Evolutionary conservation across 495 filamentous ascomycete species (phyloP).

Genomic region (Pseudotulostoma volvatum): DNA sequence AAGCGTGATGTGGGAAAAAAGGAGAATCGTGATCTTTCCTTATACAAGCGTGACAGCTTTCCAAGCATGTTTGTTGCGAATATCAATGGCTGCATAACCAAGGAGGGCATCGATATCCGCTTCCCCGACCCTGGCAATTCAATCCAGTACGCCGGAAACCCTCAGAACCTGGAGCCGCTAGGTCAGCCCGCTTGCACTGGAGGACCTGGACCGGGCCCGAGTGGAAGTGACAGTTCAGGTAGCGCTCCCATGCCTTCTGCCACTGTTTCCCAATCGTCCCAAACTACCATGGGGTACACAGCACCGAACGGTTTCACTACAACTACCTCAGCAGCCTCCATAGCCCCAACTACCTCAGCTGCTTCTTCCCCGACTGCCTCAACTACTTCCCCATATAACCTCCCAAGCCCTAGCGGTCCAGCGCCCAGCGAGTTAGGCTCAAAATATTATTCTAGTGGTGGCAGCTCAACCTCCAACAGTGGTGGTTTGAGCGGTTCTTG

Average conservation of each 20-base stretch:
- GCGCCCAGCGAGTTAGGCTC: neutral
- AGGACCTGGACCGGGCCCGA: conserved; percentile 1
- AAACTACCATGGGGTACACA: conserved; percentile 9
- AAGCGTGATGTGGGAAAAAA: conserved; percentile 18
- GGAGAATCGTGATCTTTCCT: conserved; percentile 11
- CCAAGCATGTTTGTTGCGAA: conserved; percentile 76
- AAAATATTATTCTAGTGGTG: neutral
- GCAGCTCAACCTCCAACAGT: conserved; percentile 2
- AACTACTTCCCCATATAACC: conserved; percentile 5
- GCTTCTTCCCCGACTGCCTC: conserved; percentile 3
- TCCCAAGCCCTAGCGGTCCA: conserved; percentile 4
- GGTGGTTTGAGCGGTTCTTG: conserved; percentile 24
- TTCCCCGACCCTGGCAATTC: conserved; percentile 62
- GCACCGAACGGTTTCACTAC: conserved; percentile 1
- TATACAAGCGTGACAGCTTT: conserved; percentile 29
- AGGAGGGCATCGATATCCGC: conserved; percentile 37
- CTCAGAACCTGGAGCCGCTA: conserved; percentile 14
- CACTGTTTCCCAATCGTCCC: conserved; percentile 2
- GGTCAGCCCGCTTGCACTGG: conserved; percentile 19
- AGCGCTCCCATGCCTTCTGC: conserved; percentile 5
- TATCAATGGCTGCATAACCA: conserved; percentile 45
- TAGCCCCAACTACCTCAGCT: conserved; percentile 7
- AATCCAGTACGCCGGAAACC: conserved; percentile 22
- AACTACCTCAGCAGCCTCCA: conserved; percentile 5
- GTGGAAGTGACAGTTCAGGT: conserved; percentile 3